Evolutionary conservation across 2,329 filamentous ascomycete species (phyloP), one percentile per base, ranked within the genome.

Genomic region (Orbilia blumenaviensis): DNA sequence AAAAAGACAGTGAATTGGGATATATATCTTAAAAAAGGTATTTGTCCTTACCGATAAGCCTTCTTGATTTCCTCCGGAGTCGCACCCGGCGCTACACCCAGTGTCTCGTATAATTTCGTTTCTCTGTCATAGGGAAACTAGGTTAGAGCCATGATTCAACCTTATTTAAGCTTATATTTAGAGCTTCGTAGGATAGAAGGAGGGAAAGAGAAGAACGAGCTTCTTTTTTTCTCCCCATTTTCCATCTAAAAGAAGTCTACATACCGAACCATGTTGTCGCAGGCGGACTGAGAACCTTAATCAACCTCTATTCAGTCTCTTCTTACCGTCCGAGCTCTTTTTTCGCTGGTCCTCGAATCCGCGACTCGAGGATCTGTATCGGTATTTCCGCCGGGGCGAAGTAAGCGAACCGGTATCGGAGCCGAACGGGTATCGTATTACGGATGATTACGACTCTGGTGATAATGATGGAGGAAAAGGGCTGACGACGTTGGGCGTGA

Each of bases 61-160:
- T 98, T 99, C 83, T 97, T 98, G 83, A 99, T 96, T 79, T 98
- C 94, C 82, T 97, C 94, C 84, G 96, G 92, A 23, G 89, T 87
- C 23, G 94, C 93, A 76, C 89, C 88, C 38, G 94, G 88, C 83
- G 92, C 91, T 84, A 97, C 86, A 82, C 87, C 86, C 81, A 99
- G 87, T 78, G 89, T 87, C 84, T 98, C 93, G 86, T 99, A 99
- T 78, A 98, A 90, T 84, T 96, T 97, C 63, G 92, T 95, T 86
- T 98, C 94, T 81, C 92, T 91, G 80, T n/a, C n/a, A n/a, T 29
- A 10, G 18, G 3, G 10, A n/a, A 27, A 52, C 16, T 1, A 25
- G 21, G 16, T 52, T 23, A 44, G 50, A 29, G 44, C 44, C 42
- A 23, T 25, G 46, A 18, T 21, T n/a, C n/a, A 36, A 50, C 52